Base-by-base conservation (phyloP, 768 basidiomycete genomes). In the Tricholomella constricta region DNA sequence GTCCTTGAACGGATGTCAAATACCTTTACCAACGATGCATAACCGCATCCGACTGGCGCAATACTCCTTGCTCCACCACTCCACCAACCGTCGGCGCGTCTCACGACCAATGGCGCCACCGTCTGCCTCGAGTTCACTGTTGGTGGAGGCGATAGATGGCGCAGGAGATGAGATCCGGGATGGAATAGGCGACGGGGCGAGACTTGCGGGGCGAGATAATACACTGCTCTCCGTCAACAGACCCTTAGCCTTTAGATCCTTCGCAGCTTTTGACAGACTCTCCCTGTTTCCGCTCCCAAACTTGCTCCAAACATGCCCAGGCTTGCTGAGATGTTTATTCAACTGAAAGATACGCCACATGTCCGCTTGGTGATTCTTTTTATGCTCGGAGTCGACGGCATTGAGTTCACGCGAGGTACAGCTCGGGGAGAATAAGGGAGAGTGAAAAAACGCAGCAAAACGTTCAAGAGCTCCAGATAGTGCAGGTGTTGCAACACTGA, bases 361-460 rank as follows among this genome's bases (percentile, higher is more conserved):
- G 65, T 98, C 94, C 2, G 79, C 74, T 66, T 96, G 95, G 42
- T 90, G 83, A 66, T 98, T 99, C 75, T 97, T 96, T 74, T 93
- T 92, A 77, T 98, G 88, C 68, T 99, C 97, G 0, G 93, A 96
- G 67, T 99, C 89, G 36, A 99, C 95, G 1, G 97, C 96, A 60
- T 94, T 94, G 56, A 97, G 78, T 72, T 99, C 96, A 27, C 94
- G 84, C 23, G 83, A 78, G 0, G 93, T 94, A 65, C 93, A 91
- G 4, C 88, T 90, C 0, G 89, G 83, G 1, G 84, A 68, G 64
- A 99, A 98, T 36, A 96, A 79, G 0, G 96, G 96, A n/a, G 84
- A 88, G 58, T 90, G 90, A 72, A 99, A 98, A 74, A 99, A 98
- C 0, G 78, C 82, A 22, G 92, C 71, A 67, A 91, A 87, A 56